These are phyloP conservation scores for Aureobasidium sp. DNA, from an alignment of 2,329 filamentous ascomycete genomes.

Conservation along the genomic window DNA sequence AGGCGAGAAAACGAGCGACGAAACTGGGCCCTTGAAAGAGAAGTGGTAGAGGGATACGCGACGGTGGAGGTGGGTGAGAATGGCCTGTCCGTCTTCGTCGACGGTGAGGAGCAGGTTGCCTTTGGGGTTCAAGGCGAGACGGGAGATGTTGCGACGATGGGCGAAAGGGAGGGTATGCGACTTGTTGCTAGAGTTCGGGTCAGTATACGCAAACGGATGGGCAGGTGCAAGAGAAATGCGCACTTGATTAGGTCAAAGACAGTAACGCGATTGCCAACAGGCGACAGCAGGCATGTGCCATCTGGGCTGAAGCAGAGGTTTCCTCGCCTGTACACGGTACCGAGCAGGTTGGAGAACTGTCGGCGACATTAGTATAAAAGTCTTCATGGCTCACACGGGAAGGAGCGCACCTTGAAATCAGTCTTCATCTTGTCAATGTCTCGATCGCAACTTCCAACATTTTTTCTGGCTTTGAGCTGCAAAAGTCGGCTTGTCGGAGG, in stretches of 20 bases:
- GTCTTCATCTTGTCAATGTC: constrained; percentile 75
- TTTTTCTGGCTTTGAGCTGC: constrained; percentile 6
- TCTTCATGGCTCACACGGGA: neutral
- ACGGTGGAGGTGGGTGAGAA: constrained; percentile 81
- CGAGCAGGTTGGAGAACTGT: constrained; percentile 95
- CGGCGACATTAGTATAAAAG: constrained; percentile 19
- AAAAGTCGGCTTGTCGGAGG: constrained; percentile 10
- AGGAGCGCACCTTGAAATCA: constrained; percentile 72
- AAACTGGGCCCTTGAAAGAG: constrained; percentile 78
- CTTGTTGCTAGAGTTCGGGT: constrained; percentile 57
- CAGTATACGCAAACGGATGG: neutral
- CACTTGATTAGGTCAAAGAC: constrained; percentile 96
- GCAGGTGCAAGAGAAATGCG: constrained; percentile 19
- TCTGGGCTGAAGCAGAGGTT: constrained; percentile 95
- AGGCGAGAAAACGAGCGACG: constrained; percentile 81
- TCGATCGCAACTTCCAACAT: constrained; percentile 9
- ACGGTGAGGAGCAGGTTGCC: constrained; percentile 89
- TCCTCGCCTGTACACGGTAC: constrained; percentile 96
- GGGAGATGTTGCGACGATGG: constrained; percentile 86
- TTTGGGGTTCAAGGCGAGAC: constrained; percentile 78
- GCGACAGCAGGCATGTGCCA: constrained; percentile 90
- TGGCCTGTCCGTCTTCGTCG: constrained; percentile 89
- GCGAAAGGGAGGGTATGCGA: constrained; percentile 81
- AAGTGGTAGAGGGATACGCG: constrained; percentile 88
- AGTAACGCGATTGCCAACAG: constrained; percentile 90